phyloP scores from a whole-genome alignment of 2,329 filamentous ascomycete species.

The Tolypocladium amazonense region DNA sequence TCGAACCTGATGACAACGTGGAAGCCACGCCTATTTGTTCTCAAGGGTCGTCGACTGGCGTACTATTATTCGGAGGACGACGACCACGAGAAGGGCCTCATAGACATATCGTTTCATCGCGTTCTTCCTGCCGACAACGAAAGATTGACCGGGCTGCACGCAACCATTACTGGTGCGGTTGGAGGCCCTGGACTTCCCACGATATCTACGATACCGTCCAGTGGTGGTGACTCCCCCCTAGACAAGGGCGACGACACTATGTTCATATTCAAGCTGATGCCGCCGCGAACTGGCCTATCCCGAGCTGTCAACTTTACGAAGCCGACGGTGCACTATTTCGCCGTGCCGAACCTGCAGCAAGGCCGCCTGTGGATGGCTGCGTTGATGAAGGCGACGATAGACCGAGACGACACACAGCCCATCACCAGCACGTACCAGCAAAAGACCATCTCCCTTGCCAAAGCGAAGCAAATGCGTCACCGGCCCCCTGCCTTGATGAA shows the following conservation, averaged over 20 bases:
- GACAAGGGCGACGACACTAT: conserved; percentile 56
- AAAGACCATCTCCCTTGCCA: conserved; percentile 86
- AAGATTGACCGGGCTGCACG: conserved; percentile 79
- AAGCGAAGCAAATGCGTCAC: conserved; percentile 79
- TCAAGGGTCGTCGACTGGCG: conserved; percentile 80
- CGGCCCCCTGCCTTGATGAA: conserved; percentile 83
- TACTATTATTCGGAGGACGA: conserved; percentile 97
- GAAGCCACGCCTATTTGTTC: conserved; percentile 93
- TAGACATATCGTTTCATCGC: conserved; percentile 94
- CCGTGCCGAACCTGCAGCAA: conserved; percentile 79
- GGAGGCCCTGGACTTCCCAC: conserved; percentile 19
- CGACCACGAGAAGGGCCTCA: conserved; percentile 84
- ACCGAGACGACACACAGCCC: conserved; percentile 69
- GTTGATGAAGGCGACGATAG: conserved; percentile 97
- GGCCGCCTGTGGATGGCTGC: conserved; percentile 97
- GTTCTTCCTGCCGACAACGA: conserved; percentile 94
- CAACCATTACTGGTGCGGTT: conserved; percentile 81
- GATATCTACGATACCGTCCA: conserved; percentile 47
- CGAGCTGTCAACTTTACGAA: conserved; percentile 96
- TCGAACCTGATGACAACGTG: conserved; percentile 94
- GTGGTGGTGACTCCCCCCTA: conserved; percentile 27
- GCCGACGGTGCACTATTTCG: conserved; percentile 94
- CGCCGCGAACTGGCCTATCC: conserved; percentile 76
- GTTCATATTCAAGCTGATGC: conserved; percentile 97
- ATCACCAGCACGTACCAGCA: conserved; percentile 92